Evolutionary conservation across 441 rosid genomes (phyloP), one percentile per base, ranked within the genome.

Genomic region (Adansonia madagascariensis): DNA sequence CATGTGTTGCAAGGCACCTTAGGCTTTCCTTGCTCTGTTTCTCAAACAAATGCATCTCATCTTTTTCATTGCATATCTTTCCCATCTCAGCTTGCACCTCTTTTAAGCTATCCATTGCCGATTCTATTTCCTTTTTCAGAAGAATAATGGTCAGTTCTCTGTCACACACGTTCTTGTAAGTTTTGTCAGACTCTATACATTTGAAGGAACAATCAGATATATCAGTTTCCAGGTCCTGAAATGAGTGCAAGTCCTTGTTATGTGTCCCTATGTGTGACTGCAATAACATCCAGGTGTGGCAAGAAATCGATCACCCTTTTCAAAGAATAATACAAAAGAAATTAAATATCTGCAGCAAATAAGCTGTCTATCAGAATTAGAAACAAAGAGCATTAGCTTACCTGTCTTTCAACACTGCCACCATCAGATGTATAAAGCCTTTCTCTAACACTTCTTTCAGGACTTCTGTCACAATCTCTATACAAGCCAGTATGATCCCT

Each of bases 101-200:
- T 81, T 89, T 89, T 82, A 96, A 85, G 84, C 96, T 90, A 81
- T 80, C 84, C 75, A 93, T 86, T 22, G 99, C 98, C 80, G 88
- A 90, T 84, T 88, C 95, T 76, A 93, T 83, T 89, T 94, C 99
- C 84, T 80, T 82, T 87, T 83, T 94, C 77, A 96, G 85, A 84
- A 92, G 91, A 79, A 83, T 76, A 81, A 91, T 78, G 66, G 93
- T 86, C 73, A 80, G 71, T 75, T 90, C 92, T 85, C 92, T 91
- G 78, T 83, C 84, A 64, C 71, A 61, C 73, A 73, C 69, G 77
- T 84, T 77, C 67, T 82, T 82, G 79, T 77, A 78, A 62, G 78
- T 71, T 61, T 75, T 70, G 59, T 67, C 80, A 73, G 78, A 60
- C 41, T 82, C 82, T 46, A 57, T 76, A 75, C 75, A 75, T 75